Evolutionary conservation across 345 rosid genomes (phyloP).

Genomic region (Psidium friedrichsthalianum): DNA sequence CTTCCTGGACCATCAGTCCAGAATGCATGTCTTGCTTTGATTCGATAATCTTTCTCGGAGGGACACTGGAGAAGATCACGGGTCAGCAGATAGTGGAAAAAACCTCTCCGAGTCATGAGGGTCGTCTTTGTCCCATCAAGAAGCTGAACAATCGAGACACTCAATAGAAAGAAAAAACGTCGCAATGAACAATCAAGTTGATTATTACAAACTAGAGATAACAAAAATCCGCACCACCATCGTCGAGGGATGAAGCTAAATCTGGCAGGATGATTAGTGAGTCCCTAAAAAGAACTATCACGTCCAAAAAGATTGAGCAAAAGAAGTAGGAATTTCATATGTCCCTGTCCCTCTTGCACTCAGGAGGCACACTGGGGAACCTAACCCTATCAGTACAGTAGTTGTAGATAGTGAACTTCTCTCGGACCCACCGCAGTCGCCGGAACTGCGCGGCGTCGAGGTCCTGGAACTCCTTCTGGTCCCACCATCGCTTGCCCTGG

Average conservation of each 20-base stretch:
- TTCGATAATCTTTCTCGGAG: neutral
- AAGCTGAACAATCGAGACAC: neutral
- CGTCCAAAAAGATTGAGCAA: neutral
- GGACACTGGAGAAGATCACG: neutral
- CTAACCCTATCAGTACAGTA: slow-evolving; percentile 54
- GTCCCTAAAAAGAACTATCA: neutral
- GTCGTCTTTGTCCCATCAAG: neutral
- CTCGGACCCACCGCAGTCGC: slow-evolving; percentile 56
- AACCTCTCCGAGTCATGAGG: neutral
- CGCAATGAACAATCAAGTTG: neutral
- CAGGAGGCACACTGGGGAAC: slow-evolving; percentile 39
- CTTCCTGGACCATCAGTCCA: neutral
- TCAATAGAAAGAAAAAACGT: neutral
- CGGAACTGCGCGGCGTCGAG: slow-evolving; percentile 44
- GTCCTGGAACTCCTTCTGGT: slow-evolving; percentile 62
- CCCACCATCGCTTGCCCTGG: slow-evolving; percentile 85
- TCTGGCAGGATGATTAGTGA: neutral
- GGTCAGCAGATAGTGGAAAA: neutral
- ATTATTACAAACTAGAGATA: neutral
- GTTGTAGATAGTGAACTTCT: slow-evolving; percentile 56
- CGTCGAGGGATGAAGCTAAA: neutral
- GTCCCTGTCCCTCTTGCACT: slow-evolving; percentile 59
- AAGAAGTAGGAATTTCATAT: slow-evolving; percentile 5
- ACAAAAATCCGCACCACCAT: neutral
- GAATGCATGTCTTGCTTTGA: neutral